These are phyloP conservation scores for Flammula alnicola DNA, from an alignment of 1,284 basidiomycete species.

Conservation along the genomic window DNA sequence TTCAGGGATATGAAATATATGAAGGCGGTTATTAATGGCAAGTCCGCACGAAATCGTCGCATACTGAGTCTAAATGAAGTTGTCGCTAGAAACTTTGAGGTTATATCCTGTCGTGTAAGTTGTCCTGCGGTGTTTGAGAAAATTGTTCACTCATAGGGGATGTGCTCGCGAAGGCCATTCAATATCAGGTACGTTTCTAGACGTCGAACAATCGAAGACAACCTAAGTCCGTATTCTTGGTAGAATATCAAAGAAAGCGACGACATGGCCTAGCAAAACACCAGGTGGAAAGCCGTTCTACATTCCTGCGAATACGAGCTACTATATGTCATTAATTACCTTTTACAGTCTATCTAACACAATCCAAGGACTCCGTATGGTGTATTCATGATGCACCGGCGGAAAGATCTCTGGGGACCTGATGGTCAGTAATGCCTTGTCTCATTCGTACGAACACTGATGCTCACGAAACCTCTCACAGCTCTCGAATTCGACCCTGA, in stretches of 20 bases:
- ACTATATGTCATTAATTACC: slow-evolving; percentile 7
- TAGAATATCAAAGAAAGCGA: too few relatives aligned
- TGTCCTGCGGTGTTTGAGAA: too few relatives aligned
- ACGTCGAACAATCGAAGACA: too few relatives aligned
- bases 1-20: slow-evolving; percentile 43
- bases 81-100: slow-evolving; percentile 48
- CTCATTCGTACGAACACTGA: too few relatives aligned
- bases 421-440: slow-evolving; percentile 45
- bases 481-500: too few relatives aligned
- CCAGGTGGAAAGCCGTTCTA: slow-evolving; percentile 38
- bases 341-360: not conserved
- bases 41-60: too few relatives aligned
- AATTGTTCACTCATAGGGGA: not conserved
- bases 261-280: too few relatives aligned
- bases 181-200: slow-evolving; percentile 31
- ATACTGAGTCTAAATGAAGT: too few relatives aligned
- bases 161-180: slow-evolving; percentile 36
- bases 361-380: slow-evolving; percentile 26
- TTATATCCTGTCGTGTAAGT: slow-evolving; percentile 49
- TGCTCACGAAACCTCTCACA: too few relatives aligned
- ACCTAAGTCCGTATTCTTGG: too few relatives aligned
- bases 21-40: slow-evolving; percentile 45
- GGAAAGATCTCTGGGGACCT: slow-evolving; percentile 48
- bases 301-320: slow-evolving; percentile 37
- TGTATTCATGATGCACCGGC: slow-evolving; percentile 44